Base-by-base conservation (phyloP, 345 rosid genomes). In the Moringa oleifera region DNA sequence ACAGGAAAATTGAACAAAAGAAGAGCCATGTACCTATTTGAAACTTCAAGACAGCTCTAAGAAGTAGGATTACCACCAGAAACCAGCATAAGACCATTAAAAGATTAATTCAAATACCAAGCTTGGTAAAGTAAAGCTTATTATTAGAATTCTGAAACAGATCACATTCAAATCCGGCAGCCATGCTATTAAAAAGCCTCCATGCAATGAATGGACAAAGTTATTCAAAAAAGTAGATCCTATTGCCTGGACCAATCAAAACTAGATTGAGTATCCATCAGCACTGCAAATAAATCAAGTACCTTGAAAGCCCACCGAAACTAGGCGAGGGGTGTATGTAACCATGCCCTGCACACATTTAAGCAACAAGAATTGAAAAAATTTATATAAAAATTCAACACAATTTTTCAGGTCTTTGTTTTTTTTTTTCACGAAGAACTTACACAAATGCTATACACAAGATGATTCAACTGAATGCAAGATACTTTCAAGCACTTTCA, bases 291-390 rank as follows among this genome's bases (percentile, higher is more conserved):
- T 47, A 46, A 56, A 54, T 24, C 8, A 21, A 67, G 66, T 69
- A 93, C 99, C 99, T 88, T 90, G 89, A 49, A 82, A 69, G 59
- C 81, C 89, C 25, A 94, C 60, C 6, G 99, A 94, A 58, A 90
- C 57, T 0, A 94, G 68, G 46, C 92, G 97, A 61, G 99, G 99
- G 67, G 96, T 86, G 66, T 90, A 86, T 10, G 88, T 90, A 63
- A 64, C 68, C 57, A 70, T 62, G 6, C 99, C 97, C 96, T 94
- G 84, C 61, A 75, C 31, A 67, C 19, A 25, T 22, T 63, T 23
- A 65, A 33, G 45, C 23, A 49, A 20, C 55, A 47, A 51, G n/a
- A 20, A 20, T 53, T 24, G 0, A 24, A 18, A 6, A 7, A 20
- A 51, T 20, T 20, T 2, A 51, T 51, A 33, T 5, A 33, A 33